Base-by-base conservation (phyloP, 352 stramenopile genomes). In the Phytophthora sp. region DNA sequence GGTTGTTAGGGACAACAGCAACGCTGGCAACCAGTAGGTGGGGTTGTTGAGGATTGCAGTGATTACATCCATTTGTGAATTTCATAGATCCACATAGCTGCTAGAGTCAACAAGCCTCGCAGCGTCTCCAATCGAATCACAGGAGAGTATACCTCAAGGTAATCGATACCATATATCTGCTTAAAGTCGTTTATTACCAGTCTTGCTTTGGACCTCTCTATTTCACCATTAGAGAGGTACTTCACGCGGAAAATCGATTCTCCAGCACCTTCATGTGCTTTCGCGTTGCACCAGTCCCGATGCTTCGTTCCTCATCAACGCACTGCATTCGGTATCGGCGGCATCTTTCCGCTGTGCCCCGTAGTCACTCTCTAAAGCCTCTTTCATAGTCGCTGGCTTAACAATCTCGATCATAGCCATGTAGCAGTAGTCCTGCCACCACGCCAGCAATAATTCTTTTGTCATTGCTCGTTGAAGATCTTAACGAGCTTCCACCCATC, bases 101-200 rank as follows among this genome's bases (percentile, higher is more conserved):
- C 38, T 3, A 46, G 13, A 15, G 38, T 26, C 7, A 26, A 26
- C 18, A 26, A 13, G 3, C 11, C 18, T 4, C 38, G 3, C 7
- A 46, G 38, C 16, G 31, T 36, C 16, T 23, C 36, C 9, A 44
- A 16, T 16, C 38, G n/a, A 2, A 46, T 18, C 9, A 46, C 38
- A 49, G 41, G 41, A 4, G 41, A 49, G 41, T 49, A 29, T 15
- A 49, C 41, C 20, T 49, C 41, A 9, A 49, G 41, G 41, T 31
- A 49, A 21, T 49, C 41, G 3, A 49, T 29, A 18, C 41, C 41
- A 30, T 30, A 49, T 4, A 49, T 24, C 18, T 49, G 41, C 41
- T 18, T 49, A n/a, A 49, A 49, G 8, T 21, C 41, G 15, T 49
- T 30, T 4, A 49, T 30, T 8, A 49, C 41, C 5, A 46, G 38